phyloP scores from a whole-genome alignment of 108 stramenopile genomes.

The Parietichytrium sp. region DNA sequence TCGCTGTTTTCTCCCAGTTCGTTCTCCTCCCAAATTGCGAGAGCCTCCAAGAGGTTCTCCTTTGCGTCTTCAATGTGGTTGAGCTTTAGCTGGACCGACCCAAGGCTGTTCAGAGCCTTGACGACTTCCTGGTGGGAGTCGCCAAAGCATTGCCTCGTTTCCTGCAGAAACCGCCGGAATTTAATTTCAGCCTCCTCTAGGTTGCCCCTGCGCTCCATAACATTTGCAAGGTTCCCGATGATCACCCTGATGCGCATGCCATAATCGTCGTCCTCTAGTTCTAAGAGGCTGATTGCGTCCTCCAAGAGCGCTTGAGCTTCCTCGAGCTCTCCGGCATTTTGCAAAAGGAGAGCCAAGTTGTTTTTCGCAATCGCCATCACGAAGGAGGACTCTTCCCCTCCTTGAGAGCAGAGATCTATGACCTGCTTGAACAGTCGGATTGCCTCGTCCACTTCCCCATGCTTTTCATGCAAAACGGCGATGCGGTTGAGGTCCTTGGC shows the following conservation, averaged over 20 bases:
- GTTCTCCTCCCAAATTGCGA: neutral
- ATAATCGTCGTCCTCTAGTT: neutral
- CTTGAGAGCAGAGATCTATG: neutral
- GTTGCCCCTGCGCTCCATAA: neutral
- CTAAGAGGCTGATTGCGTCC: neutral
- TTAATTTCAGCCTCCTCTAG: neutral
- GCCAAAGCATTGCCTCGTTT: neutral
- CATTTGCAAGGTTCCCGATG: neutral
- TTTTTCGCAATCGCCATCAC: neutral
- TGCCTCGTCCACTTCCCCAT: neutral
- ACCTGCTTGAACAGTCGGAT: neutral
- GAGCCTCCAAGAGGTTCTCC: neutral
- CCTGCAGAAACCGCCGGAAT: neutral
- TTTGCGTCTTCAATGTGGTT: neutral
- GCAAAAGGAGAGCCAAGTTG: neutral
- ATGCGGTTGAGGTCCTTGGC: slow-evolving; percentile 31
- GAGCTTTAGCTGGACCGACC: neutral
- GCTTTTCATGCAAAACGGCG: neutral
- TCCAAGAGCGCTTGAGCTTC: neutral
- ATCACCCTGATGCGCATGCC: neutral
- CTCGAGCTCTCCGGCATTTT: neutral
- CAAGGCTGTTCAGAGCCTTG: neutral
- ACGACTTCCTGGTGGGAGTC: neutral
- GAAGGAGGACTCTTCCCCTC: neutral
- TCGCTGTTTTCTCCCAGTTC: neutral